Evolutionary conservation across 352 stramenopile species (phyloP), one percentile per base, ranked within the genome.

Genomic region (Globisporangium splendens): DNA sequence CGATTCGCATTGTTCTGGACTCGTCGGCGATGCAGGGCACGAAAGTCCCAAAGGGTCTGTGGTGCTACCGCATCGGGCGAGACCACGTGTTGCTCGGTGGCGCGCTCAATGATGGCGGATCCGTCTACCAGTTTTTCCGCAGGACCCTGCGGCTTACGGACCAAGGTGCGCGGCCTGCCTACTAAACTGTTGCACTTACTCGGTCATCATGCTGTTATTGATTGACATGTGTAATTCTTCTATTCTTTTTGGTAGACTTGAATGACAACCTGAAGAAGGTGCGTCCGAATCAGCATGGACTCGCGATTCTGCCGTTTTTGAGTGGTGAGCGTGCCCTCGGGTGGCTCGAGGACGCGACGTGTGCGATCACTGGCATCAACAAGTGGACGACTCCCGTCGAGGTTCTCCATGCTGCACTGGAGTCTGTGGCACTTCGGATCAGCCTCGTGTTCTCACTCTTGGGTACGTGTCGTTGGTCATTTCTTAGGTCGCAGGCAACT

Each of bases 71-170:
- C 38, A 86, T 98, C 41, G 71, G 93, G 51, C 72, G 77, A 20
- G 65, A 91, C 38, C 77, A 88, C 20, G 62, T 98, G 50, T 63
- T 98, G 57, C 66, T 98, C 0, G 95, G 95, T n/a, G 95, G 94
- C 22, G 95, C 95, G 0, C 71, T 98, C n/a, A 98, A 93, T 35
- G 95, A 98, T 71, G 95, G 95, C n/a, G 95, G 93, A n/a, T 98
- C 89, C n/a, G 74, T 98, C 8, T 93, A 95, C 59, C 89, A 96
- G 54, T 98, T 96, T 77, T 87, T 92, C 50, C 68, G 78, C 43
- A 71, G 93, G 14, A 83, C 88, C 10, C 69, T 98, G 62, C 67
- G 61, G 33, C 54, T 93, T 14, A 66, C 61, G 8, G 61, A 81
- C 20, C 63, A 83, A 50, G 76, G 79, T 86, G 18, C 50, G 53